Percentiles rank a stretch among this genome's conserved stretches.
Conservation (phyloP, 345 rosid species). For the Brassica nigra region DNA sequence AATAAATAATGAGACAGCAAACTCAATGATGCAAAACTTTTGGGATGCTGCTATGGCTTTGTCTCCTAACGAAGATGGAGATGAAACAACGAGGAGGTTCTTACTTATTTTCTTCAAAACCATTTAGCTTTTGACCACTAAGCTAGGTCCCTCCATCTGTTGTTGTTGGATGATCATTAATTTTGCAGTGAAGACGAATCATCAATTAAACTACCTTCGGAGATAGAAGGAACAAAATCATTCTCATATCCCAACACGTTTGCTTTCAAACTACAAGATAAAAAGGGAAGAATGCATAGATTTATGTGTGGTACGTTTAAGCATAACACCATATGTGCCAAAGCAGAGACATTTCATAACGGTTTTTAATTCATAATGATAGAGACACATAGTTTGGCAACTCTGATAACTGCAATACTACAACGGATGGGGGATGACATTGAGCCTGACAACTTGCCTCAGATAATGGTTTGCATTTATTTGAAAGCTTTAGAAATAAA, state of each 20-base stretch:
- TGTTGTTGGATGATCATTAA: neutral
- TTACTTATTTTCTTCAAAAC: slow-evolving; percentile 10
- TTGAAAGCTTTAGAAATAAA: neutral
- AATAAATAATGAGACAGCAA: slow-evolving; percentile 70
- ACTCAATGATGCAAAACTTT: slow-evolving; percentile 92
- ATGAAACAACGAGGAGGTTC: slow-evolving; percentile 71
- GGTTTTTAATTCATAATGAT: neutral
- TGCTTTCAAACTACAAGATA: slow-evolving; percentile 85
- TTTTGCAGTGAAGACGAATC: slow-evolving; percentile 73
- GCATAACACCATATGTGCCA: slow-evolving; percentile 1
- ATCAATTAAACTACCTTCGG: slow-evolving; percentile 75
- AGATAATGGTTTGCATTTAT: slow-evolving; percentile 65
- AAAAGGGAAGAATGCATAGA: slow-evolving; percentile 83
- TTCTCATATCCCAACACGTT: slow-evolving; percentile 57
- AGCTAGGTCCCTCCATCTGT: neutral
- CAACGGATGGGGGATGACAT: slow-evolving; percentile 89
- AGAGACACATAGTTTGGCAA: slow-evolving; percentile 78
- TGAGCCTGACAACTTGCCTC: slow-evolving; percentile 74
- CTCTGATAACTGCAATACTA: slow-evolving; percentile 76
- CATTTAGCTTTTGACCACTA: slow-evolving; percentile 14
- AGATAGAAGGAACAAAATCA: slow-evolving; percentile 67
- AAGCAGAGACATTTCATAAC: slow-evolving; percentile 5
- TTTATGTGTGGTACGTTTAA: slow-evolving; percentile 60
- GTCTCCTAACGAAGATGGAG: slow-evolving; percentile 75
- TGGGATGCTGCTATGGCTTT: slow-evolving; percentile 96